Evolutionary conservation across 2,329 filamentous ascomycete species (phyloP), one percentile per base, ranked within the genome.

Genomic region (Paraphoma chrysanthemicola): DNA sequence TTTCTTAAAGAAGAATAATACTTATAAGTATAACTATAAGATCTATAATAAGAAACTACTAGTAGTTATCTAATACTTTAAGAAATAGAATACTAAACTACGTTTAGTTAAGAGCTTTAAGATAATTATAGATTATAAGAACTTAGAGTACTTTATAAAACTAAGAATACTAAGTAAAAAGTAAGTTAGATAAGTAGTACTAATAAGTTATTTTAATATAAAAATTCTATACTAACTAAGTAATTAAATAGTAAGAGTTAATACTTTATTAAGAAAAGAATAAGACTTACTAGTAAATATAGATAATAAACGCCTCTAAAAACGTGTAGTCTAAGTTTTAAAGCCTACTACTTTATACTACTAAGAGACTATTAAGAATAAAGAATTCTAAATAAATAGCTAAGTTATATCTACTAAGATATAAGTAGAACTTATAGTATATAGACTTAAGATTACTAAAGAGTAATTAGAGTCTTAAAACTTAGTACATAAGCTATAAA

Each of bases 121-220:
- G n/a, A 52, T 52, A 23, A 46, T 17, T 17, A 46, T 16, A 14
- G 17, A 52, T 17, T 46, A 38, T 39, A 52, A 52, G 42, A 52
- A 52, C 31, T 52, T 41, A 46, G 8, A 18, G 29, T 44, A 51
- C 17, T 10, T 44, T 44, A 44, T 28, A 33, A 3, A 4, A 31
- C 17, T 16, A 31, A 31, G 28, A n/a, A 12, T 17, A 6, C 9
- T 44, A 33, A 44, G 12, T 23, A 5, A 30, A 14, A 23, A 18
- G 23, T 14, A 44, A n/a, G 23, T 44, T 28, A 23, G 23, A 44
- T 44, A 10, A 9, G 18, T 6, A 12, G 16, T 7, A 44, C 9
- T 18, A 6, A 4, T 44, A n/a, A n/a, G n/a, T n/a, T n/a, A n/a
- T n/a, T n/a, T n/a, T n/a, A n/a, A n/a, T n/a, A n/a, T n/a, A n/a